Evolutionary conservation across 1,139 yeast genomes (phyloP), one percentile per base, ranked within the genome.

Genomic region (Arxiozyma bovina): DNA sequence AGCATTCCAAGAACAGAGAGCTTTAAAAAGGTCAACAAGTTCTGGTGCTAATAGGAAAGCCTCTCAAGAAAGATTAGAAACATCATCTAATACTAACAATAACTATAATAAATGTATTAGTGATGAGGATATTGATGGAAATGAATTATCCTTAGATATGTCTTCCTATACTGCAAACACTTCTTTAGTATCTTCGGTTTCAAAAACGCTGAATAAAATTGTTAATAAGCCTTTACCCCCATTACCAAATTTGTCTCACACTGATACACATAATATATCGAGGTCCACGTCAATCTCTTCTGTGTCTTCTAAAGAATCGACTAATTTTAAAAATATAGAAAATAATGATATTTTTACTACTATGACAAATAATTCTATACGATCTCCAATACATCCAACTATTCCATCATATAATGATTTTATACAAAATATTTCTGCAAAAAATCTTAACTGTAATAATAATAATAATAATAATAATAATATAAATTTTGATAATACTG

Each of bases 1-100:
- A 70, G 91, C 91, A 0, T 84, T 85, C 61, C 93, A 85, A 65
- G 86, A 83, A 60, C 81, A 80, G 64, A 73, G 89, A 59, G 74
- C 79, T 34, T 73, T 74, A 56, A 73, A 72, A 48, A 64, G 73
- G 45, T 61, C 68, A 4, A 61, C 70, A 49, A 58, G 68, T 59
- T 59, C 63, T 6, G 66, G 67, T 41, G 57, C 61, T 54, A 50
- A 62, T 59, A 59, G 57, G 44, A 57, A 50, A 11, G 38, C 49
- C 21, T n/a, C 38, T 12, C 60, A 52, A 27, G 50, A 47, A 23
- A 38, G 49, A 25, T 22, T 46, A 21, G 34, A 15, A 20, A 34
- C 21, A 5, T 46, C 20, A 46, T 46, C 12, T 5, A 27, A 53
- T 9, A 42, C 18, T 23, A 47, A 22, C 9, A 47, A 22, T 40